Conservation (phyloP, 2,329 filamentous ascomycete species). For the Botrytis pseudocinerea region DNA sequence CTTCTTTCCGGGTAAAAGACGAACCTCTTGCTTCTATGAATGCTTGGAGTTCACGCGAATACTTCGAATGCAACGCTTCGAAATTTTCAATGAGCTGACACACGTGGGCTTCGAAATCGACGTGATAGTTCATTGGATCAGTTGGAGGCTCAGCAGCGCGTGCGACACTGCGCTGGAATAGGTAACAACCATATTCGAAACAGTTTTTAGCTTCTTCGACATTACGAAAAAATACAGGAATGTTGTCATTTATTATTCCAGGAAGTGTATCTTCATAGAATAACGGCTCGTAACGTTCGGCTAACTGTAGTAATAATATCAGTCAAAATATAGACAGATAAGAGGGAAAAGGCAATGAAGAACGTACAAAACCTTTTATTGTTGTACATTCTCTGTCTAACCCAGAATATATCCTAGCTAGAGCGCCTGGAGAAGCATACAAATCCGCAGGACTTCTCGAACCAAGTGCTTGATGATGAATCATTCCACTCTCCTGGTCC, state of each 20-base stretch:
- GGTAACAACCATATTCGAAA: conserved; percentile 23
- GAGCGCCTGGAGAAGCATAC: background rate
- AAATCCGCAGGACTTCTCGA: background rate
- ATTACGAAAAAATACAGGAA: background rate
- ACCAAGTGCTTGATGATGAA: background rate
- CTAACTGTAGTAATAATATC: background rate
- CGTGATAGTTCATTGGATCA: background rate
- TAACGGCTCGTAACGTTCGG: background rate
- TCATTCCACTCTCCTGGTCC: conserved; percentile 20
- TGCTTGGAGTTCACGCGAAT: background rate
- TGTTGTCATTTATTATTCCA: background rate
- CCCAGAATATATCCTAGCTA: background rate
- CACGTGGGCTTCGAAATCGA: background rate
- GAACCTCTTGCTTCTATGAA: background rate
- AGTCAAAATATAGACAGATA: background rate
- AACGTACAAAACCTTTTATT: background rate
- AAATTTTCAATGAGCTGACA: background rate
- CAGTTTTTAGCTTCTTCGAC: background rate
- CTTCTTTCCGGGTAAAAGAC: background rate
- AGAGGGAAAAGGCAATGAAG: background rate
- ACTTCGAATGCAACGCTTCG: background rate
- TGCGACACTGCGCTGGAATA: background rate
- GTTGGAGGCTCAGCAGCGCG: background rate
- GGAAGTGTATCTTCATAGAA: background rate
- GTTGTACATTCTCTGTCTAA: conserved; percentile 3